Percentiles rank a stretch among this genome's conserved stretches.
These are phyloP conservation scores for Lasiodiplodia theobromae DNA, from an alignment of 2,329 filamentous ascomycete species.

Conservation along the genomic window DNA sequence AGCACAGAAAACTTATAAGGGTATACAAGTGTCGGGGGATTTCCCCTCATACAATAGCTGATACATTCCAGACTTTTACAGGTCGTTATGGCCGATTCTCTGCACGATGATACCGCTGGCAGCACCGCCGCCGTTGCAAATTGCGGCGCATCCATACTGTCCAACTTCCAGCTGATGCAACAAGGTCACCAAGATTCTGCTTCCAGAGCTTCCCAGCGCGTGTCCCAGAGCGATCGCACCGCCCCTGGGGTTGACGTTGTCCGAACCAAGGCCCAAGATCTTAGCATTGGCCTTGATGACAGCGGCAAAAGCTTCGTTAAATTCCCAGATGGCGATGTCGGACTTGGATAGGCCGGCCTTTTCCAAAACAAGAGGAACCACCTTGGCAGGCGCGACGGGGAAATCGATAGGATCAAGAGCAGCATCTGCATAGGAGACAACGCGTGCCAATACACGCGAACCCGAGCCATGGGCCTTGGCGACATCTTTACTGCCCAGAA, in stretches of 20 bases:
- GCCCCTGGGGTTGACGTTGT: slow-evolving; percentile 85
- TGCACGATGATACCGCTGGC: slow-evolving; percentile 93
- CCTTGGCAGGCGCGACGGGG: slow-evolving; percentile 88
- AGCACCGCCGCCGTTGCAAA: slow-evolving; percentile 95
- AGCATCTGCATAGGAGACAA: slow-evolving; percentile 86
- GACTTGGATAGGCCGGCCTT: slow-evolving; percentile 90
- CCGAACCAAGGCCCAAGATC: slow-evolving; percentile 81
- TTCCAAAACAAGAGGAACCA: slow-evolving; percentile 87
- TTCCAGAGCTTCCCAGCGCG: slow-evolving; percentile 90
- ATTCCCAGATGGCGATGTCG: slow-evolving; percentile 94
- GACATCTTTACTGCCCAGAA: slow-evolving; percentile 81
- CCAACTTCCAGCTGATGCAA: slow-evolving; percentile 90
- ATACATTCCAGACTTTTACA: slow-evolving; percentile 34
- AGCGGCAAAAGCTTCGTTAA: slow-evolving; percentile 97
- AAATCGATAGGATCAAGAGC: slow-evolving; percentile 93
- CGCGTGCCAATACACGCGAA: slow-evolving; percentile 84
- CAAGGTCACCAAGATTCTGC: slow-evolving; percentile 86
- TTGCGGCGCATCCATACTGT: slow-evolving; percentile 93
- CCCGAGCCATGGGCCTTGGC: slow-evolving; percentile 79
- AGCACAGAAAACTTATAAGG: neutral
- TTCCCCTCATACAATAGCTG: neutral
- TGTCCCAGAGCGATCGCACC: slow-evolving; percentile 93
- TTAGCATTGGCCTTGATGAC: slow-evolving; percentile 95
- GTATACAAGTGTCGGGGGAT: neutral
- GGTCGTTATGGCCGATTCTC: slow-evolving; percentile 62